Evolutionary conservation across 192 early-diverging fungal species (phyloP).

Genomic region (Funneliformis mosseae): DNA sequence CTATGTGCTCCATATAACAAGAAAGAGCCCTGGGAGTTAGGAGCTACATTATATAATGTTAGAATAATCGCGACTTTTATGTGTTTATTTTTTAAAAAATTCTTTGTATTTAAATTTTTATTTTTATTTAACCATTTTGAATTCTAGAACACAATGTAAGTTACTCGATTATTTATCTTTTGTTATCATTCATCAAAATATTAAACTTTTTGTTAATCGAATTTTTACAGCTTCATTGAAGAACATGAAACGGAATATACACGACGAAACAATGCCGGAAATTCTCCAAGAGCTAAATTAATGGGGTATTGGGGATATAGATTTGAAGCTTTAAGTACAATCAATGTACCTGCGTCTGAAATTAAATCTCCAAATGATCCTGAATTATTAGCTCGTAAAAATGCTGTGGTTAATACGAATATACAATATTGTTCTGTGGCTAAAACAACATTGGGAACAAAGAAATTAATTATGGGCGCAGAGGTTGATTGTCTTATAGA

Average conservation of each 20-base stretch:
- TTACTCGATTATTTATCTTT: neutral
- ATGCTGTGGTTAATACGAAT: constrained; percentile 73
- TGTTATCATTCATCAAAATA: neutral
- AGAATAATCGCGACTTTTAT: neutral
- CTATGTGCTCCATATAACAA: constrained; percentile 75
- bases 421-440: constrained; percentile 90
- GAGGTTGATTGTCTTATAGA: constrained; percentile 88
- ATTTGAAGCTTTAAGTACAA: constrained; percentile 80
- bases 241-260: constrained; percentile 61
- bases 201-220: neutral
- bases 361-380: constrained; percentile 44
- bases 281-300: constrained; percentile 58
- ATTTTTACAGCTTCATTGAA: constrained; percentile 78
- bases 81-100: neutral
- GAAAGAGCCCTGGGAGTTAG: constrained; percentile 82
- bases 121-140: constrained; percentile 11
- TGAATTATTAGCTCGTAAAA: constrained; percentile 46
- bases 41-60: constrained; percentile 71
- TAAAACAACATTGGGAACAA: constrained; percentile 69
- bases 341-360: constrained; percentile 56
- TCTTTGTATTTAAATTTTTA: constrained; percentile 2
- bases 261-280: constrained; percentile 40
- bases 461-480: constrained; percentile 80
- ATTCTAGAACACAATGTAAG: constrained; percentile 27
- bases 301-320: constrained; percentile 90